Conservation (phyloP, 2,329 filamentous ascomycete species). For the Neurospora sp. region DNA sequence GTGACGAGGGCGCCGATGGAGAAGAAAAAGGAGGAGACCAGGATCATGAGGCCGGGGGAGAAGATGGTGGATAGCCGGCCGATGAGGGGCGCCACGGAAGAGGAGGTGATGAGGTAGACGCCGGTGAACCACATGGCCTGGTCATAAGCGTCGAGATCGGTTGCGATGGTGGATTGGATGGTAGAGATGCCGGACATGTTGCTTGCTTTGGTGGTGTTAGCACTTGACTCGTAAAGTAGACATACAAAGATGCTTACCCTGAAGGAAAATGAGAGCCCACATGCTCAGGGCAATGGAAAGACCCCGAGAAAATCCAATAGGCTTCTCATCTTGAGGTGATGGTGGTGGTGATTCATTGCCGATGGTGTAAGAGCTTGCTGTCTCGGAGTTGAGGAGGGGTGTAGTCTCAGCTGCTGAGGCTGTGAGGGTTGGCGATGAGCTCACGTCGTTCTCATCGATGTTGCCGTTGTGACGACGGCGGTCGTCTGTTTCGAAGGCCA, state of each 20-base stretch:
- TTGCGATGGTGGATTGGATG: conserved; percentile 66
- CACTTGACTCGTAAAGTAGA: not conserved
- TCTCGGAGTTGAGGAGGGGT: conserved; percentile 19
- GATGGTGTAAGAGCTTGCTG: conserved; percentile 13
- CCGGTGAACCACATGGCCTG: conserved; percentile 74
- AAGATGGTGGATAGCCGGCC: conserved; percentile 69
- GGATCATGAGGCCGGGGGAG: conserved; percentile 54
- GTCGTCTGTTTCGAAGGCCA: not conserved
- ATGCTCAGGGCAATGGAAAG: conserved; percentile 41
- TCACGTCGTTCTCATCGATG: conserved; percentile 3
- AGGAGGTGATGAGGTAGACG: conserved; percentile 57
- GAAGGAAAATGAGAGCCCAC: conserved; percentile 49
- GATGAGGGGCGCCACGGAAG: conserved; percentile 54
- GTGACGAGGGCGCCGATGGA: conserved; percentile 56
- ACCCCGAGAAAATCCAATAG: conserved; percentile 25
- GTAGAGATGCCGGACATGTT: conserved; percentile 79
- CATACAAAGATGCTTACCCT: conserved; percentile 31
- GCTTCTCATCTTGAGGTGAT: conserved; percentile 10
- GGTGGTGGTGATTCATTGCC: conserved; percentile 6
- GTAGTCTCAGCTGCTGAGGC: conserved; percentile 18
- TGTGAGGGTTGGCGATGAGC: conserved; percentile 14
- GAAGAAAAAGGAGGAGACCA: conserved; percentile 49
- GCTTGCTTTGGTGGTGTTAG: conserved; percentile 29
- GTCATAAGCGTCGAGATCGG: conserved; percentile 64
- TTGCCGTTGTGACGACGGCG: not conserved